phyloP scores from a whole-genome alignment of 352 stramenopile species.

The Phytophthora aleatoria region DNA sequence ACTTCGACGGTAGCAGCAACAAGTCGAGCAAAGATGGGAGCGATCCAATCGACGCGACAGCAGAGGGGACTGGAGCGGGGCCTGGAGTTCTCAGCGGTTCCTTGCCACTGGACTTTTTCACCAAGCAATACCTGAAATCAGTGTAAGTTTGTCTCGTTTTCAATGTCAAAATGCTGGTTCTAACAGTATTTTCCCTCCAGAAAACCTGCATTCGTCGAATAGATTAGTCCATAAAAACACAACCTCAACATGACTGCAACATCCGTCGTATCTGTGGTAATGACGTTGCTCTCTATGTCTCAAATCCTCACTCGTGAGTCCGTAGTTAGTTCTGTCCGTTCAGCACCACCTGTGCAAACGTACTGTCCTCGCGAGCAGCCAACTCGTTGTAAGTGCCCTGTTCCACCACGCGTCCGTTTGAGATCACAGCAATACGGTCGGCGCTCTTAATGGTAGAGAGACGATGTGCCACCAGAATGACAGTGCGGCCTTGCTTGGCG shows the following conservation, averaged over 20 bases:
- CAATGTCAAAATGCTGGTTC: background rate
- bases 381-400: constrained; percentile 77
- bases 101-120: constrained; percentile 55
- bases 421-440: constrained; percentile 92
- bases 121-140: constrained; percentile 57
- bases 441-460: constrained; percentile 93
- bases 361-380: constrained; percentile 58
- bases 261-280: constrained; percentile 1
- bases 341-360: constrained; percentile 80
- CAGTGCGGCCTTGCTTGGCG: constrained; percentile 89
- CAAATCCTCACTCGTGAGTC: background rate
- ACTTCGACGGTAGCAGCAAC: constrained; percentile 20
- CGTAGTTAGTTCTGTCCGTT: constrained; percentile 52
- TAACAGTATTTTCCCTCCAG: constrained; percentile 9
- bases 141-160: constrained; percentile 35
- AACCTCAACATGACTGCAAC: background rate
- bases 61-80: constrained; percentile 44
- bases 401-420: constrained; percentile 87
- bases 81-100: constrained; percentile 37
- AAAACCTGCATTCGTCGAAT: constrained; percentile 26
- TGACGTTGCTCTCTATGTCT: constrained; percentile 29
- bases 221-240: background rate
- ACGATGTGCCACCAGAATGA: constrained; percentile 97
- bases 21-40: constrained; percentile 18
- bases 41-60: constrained; percentile 15